Evolutionary conservation across 2,329 filamentous ascomycete species (phyloP), one percentile per base, ranked within the genome.

Genomic region (Neofusicoccum parvum): DNA sequence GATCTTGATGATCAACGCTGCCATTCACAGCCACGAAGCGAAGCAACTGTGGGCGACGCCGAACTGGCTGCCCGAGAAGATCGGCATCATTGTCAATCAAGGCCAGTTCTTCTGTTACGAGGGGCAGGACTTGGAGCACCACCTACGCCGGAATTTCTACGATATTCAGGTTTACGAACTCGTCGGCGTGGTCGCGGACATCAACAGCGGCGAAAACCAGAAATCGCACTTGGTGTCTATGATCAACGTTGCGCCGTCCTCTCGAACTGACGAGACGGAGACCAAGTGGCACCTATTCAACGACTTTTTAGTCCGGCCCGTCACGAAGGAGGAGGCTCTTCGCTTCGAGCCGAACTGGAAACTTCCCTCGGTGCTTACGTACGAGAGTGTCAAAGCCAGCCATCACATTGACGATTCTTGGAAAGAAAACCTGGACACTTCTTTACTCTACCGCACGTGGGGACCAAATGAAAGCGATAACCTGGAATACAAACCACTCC

Each of bases 71-170:
- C 95, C 95, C 0, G 91, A 95, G 73, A 93, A 98, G 75, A 94
- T 99, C 72, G 95, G 95, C 43, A 87, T 99, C 72, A 92, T 96
- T 65, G 87, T 97, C 65, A 92, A 96, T 67, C 88, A 92, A 72
- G 92, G 92, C n/a, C 92, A 96, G 73, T 92, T 98, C 74, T 94
- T 92, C 78, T 97, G 94, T 77, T 98, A 93, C 69, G 94, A 99
- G 77, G 94, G 95, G 2, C 90, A 96, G 62, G 94, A 98, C 72
- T 79, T 99, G 69, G 90, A 90, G 74, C 80, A 91, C 54, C 92
- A 95, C 71, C 80, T 96, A 23, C 90, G 94, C 72, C 87, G 90
- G 37, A 91, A 91, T 23, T 89, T 90, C 6, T 91, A 94, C 66
- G 89, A 90, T 59, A 91, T 98, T 56, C 88, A 89, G 12, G 90